Evolutionary conservation across 2,329 filamentous ascomycete species (phyloP), one percentile per base, ranked within the genome.

Genomic region (Fusarium chlamydosporum): DNA sequence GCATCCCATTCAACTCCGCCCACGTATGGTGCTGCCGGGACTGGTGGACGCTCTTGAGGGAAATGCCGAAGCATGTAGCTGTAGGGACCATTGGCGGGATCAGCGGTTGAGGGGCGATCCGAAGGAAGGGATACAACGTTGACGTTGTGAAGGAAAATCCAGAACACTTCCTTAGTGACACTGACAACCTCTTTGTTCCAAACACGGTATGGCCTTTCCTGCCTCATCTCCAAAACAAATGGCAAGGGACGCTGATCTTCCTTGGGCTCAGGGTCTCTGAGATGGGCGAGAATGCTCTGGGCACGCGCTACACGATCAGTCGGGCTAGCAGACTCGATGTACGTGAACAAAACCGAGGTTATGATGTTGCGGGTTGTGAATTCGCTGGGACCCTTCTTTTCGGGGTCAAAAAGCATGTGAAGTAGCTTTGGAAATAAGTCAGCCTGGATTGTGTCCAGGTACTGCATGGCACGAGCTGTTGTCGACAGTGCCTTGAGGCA

Each of bases 1-100:
- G 96, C 96, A 77, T 98, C 96, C 96, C 96, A 98, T 80, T 99
- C 96, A 11, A 98, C 96, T 55, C 96, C 95, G 48, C 96, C 96
- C 41, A 98, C 94, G 76, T 98, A 98, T 1, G 95, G 95, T 7
- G 95, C 95, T 16, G 96, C 95, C 27, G 95, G 93, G 1, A 98
- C 94, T 0, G 96, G 96, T 5, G 94, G 92, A 1, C 94, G 89
- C 71, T 94, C 92, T 46, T 90, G 88, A 1, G 96, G 95, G 77
- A 97, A 98, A 79, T 94, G 88, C 18, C 86, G 85, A 48, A 84
- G 76, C 84, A 90, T 92, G 83, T 88, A 92, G 47, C 84, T 84
- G 70, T 86, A 86, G 35, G 78, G 78, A n/a, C 82, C 59, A 50
- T 45, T 51, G 52, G 79, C 31, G 78, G 77, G 48, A 37, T 74